These are phyloP conservation scores for Aspergillus steynii DNA, from an alignment of 495 filamentous ascomycete species.

Conservation along the genomic window DNA sequence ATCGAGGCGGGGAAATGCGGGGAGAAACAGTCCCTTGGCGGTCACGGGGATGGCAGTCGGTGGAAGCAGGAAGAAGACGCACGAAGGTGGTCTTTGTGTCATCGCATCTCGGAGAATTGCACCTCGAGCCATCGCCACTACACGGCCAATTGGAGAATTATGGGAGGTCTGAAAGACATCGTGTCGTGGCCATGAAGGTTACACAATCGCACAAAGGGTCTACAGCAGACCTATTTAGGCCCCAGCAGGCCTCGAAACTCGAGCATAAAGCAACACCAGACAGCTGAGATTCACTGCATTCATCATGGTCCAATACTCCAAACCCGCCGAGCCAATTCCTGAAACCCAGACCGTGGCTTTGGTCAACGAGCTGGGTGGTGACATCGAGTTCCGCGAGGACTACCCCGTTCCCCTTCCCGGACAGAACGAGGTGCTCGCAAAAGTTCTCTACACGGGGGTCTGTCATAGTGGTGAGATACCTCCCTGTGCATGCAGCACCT, in stretches of 20 bases:
- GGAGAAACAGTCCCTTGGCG: neutral
- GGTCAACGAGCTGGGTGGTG: slow-evolving; percentile 42
- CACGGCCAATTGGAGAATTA: slow-evolving; percentile 7
- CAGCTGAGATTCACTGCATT: neutral
- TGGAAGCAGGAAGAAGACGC: neutral
- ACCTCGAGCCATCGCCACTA: neutral
- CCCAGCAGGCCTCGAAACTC: neutral
- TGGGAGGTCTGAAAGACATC: neutral
- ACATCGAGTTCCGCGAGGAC: slow-evolving; percentile 44
- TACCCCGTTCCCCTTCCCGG: slow-evolving; percentile 48
- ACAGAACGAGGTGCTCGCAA: slow-evolving; percentile 49
- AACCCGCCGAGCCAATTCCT: slow-evolving; percentile 27
- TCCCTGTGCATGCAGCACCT: neutral
- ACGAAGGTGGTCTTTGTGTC: neutral
- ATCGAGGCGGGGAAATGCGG: slow-evolving; percentile 5
- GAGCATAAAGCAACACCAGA: neutral
- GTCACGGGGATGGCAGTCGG: neutral
- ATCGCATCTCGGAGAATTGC: neutral
- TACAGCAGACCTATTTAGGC: neutral
- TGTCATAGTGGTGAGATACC: slow-evolving; percentile 46
- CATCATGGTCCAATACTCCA: slow-evolving; percentile 21
- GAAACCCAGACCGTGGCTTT: slow-evolving; percentile 48
- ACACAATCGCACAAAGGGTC: neutral
- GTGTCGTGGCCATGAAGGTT: neutral
- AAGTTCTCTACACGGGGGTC: slow-evolving; percentile 50